Percentiles rank a stretch among this genome's conserved stretches.
These are phyloP conservation scores for Kodamaea sagamina DNA, from an alignment of 805 yeast genomes.

Conservation along the genomic window DNA sequence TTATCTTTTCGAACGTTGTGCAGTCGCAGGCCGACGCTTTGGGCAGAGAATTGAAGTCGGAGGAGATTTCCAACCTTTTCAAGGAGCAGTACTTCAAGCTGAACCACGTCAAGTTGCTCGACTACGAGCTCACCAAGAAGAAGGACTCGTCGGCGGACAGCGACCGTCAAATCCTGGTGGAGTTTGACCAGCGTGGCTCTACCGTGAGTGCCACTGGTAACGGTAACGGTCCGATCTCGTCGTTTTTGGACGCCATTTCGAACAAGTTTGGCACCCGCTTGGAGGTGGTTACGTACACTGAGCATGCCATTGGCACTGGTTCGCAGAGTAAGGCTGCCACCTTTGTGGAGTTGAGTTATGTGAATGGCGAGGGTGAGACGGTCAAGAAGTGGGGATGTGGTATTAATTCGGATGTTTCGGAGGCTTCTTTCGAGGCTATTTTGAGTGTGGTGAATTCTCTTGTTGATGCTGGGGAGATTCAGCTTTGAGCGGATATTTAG, in stretches of 20 bases:
- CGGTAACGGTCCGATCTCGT: constrained; percentile 81
- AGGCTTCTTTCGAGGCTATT: constrained; percentile 40
- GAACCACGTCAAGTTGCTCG: constrained; percentile 19
- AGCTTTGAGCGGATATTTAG: no score
- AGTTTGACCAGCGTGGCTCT: constrained; percentile 18
- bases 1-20: constrained; percentile 63
- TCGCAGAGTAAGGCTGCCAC: constrained; percentile 75
- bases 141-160: constrained; percentile 11
- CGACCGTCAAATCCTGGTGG: constrained; percentile 26
- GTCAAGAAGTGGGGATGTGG: constrained; percentile 47
- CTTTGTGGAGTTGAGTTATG: constrained; percentile 55
- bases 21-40: constrained; percentile 63
- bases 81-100: constrained; percentile 50
- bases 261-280: constrained; percentile 51
- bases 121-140: constrained; percentile 26
- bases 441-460: constrained; percentile 24
- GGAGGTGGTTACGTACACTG: constrained; percentile 67
- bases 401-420: constrained; percentile 44
- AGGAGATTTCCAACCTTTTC: constrained; percentile 63
- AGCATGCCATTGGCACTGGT: constrained; percentile 74
- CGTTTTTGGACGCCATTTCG: constrained; percentile 66
- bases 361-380: constrained; percentile 36
- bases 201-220: constrained; percentile 46
- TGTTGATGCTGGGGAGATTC: constrained; percentile 2
- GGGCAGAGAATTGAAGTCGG: constrained; percentile 70